phyloP scores from a whole-genome alignment of 208 protist species.

The Crithidia bombi region DNA sequence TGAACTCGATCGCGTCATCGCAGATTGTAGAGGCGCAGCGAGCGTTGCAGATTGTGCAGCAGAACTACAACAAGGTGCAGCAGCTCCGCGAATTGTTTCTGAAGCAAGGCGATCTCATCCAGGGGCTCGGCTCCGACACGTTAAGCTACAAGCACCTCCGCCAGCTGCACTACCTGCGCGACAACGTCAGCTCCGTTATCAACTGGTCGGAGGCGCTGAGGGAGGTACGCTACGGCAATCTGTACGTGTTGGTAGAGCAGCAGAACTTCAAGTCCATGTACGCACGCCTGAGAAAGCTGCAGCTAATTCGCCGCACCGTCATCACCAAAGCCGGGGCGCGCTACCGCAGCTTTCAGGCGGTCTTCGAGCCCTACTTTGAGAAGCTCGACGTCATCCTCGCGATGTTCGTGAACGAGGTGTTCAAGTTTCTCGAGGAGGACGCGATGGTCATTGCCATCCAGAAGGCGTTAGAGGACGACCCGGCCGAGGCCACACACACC shows the following conservation, averaged over 20 bases:
- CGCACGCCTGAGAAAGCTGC: conserved; percentile 61
- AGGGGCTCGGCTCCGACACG: conserved; percentile 68
- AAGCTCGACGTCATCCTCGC: conserved; percentile 78
- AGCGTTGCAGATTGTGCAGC: conserved; percentile 72
- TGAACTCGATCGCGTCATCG: conserved; percentile 81
- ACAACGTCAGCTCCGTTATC: conserved; percentile 84
- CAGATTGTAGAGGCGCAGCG: conserved; percentile 84
- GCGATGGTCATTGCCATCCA: conserved; percentile 78
- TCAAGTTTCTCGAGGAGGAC: conserved; percentile 64
- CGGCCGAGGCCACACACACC: conserved; percentile 10
- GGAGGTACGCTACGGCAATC: conserved; percentile 78
- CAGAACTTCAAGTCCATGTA: conserved; percentile 70
- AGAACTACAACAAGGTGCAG: conserved; percentile 63
- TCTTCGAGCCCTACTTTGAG: conserved; percentile 91
- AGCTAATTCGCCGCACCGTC: conserved; percentile 76
- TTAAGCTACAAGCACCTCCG: conserved; percentile 72
- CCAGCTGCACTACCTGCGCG: conserved; percentile 77
- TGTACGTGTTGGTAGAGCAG: conserved; percentile 68
- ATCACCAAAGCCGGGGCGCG: conserved; percentile 60
- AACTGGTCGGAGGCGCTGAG: conserved; percentile 82
- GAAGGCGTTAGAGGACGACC: conserved; percentile 71
- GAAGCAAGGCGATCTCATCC: conserved; percentile 79
- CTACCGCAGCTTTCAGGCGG: conserved; percentile 62
- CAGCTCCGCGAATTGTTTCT: conserved; percentile 71
- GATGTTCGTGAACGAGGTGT: conserved; percentile 74